Conservation (phyloP, 495 filamentous ascomycete genomes). For the Umbilicaria muhlenbergii region DNA sequence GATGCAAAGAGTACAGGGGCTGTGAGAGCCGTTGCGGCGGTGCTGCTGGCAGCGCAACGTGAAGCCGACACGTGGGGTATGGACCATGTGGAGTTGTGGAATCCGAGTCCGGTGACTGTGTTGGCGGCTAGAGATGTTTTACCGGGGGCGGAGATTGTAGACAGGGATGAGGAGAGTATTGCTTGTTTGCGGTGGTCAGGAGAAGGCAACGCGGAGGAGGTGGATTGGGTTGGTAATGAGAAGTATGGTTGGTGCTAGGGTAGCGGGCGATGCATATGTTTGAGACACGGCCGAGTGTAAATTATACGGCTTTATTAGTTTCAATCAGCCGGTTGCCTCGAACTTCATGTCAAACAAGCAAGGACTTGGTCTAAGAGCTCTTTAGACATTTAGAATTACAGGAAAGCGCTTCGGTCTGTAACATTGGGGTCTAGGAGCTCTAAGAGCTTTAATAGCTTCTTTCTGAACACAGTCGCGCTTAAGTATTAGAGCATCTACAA, state of each 20-base stretch:
- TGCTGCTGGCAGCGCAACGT: constrained; percentile 36
- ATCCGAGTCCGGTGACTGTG: constrained; percentile 38
- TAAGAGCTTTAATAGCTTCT: too few relatives aligned
- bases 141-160: constrained; percentile 29
- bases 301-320: neutral
- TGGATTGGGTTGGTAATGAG: constrained; percentile 84
- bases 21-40: constrained; percentile 29
- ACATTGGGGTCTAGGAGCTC: too few relatives aligned
- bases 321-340: too few relatives aligned
- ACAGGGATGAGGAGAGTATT: constrained; percentile 49
- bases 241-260: constrained; percentile 85
- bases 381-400: too few relatives aligned
- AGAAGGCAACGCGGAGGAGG: constrained; percentile 29
- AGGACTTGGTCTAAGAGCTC: too few relatives aligned
- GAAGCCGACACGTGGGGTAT: constrained; percentile 44
- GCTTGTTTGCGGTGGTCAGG: constrained; percentile 49
- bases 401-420: too few relatives aligned
- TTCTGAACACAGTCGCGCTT: too few relatives aligned
- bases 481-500: too few relatives aligned
- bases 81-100: constrained; percentile 48
- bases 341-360: too few relatives aligned
- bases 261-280: constrained; percentile 1
- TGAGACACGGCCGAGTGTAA: neutral
- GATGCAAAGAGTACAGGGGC: constrained; percentile 9
- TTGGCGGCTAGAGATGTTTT: constrained; percentile 43